A percentile compares a stretch with the other conserved stretches of the same genome.
phyloP scores from a whole-genome alignment of 139 green algal genomes.

The Choricystis sp. region DNA sequence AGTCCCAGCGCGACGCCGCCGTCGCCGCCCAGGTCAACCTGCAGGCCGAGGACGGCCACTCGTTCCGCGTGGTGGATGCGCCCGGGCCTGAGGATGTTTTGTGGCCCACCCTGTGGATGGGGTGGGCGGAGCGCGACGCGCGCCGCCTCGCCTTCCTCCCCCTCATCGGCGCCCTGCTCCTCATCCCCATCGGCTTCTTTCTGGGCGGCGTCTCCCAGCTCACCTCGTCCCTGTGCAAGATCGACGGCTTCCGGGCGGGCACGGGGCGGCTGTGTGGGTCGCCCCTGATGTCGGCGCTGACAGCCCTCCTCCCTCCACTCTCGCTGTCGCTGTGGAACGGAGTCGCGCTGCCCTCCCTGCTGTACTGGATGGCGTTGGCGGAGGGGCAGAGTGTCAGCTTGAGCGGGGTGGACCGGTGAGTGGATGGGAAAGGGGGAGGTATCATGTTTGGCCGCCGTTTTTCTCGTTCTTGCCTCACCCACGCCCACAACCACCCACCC shows the following conservation, averaged over 20 bases:
- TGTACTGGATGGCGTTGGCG: not conserved
- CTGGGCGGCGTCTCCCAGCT: not conserved
- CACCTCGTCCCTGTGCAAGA: not conserved
- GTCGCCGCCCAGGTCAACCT: constrained; percentile 14
- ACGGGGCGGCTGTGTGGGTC: not conserved
- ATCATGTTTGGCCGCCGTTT: no score
- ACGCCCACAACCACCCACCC: no score
- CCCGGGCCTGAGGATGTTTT: not conserved
- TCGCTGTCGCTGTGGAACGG: constrained; percentile 51
- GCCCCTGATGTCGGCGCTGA: constrained; percentile 24
- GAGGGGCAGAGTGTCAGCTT: not conserved
- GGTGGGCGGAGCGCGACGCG: constrained; percentile 15
- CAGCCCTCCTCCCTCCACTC: constrained; percentile 40
- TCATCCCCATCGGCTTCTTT: constrained; percentile 21
- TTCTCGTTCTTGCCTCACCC: no score
- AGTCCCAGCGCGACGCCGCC: constrained; percentile 12
- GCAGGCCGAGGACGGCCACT: constrained; percentile 17
- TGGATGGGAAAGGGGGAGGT: no score
- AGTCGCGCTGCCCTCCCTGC: constrained; percentile 32
- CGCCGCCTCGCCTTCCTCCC: constrained; percentile 23
- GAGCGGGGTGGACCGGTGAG: constrained; percentile 22
- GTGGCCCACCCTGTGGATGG: not conserved
- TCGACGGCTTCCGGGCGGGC: not conserved
- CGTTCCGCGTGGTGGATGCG: constrained; percentile 1
- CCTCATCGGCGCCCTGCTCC: constrained; percentile 12